phyloP scores from a whole-genome alignment of 495 filamentous ascomycete species.

The Beverwykella pulmonaria region DNA sequence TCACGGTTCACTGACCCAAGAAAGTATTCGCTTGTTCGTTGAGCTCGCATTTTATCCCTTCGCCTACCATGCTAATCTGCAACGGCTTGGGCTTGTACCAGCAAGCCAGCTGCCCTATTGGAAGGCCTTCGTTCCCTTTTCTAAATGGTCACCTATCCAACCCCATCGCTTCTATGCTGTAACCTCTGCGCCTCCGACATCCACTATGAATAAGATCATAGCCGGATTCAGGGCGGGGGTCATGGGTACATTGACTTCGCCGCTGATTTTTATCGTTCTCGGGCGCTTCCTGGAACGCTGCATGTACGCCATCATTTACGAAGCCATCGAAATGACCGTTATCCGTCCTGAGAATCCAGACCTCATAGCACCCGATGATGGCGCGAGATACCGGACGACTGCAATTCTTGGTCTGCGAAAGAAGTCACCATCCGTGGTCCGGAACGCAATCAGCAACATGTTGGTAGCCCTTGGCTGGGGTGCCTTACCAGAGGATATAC shows the following conservation, averaged over 20 bases:
- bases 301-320: constrained; percentile 19
- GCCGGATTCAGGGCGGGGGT: not conserved
- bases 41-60: constrained; percentile 29
- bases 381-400: constrained; percentile 8
- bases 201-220: constrained; percentile 4
- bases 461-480: constrained; percentile 26
- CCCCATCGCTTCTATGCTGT: not conserved
- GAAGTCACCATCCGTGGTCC: constrained; percentile 5
- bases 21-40: constrained; percentile 20
- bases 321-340: constrained; percentile 19
- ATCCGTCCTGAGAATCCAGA: constrained; percentile 26
- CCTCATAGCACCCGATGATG: constrained; percentile 7
- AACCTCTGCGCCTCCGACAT: not conserved
- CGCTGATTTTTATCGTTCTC: constrained; percentile 24
- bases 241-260: constrained; percentile 16
- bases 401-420: constrained; percentile 3
- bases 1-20: not conserved
- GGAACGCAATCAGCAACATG: constrained; percentile 13
- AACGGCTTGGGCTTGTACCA: constrained; percentile 30
- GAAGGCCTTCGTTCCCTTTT: constrained; percentile 32
- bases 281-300: constrained; percentile 18
- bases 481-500: not conserved
- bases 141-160: constrained; percentile 20
- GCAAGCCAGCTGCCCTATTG: constrained; percentile 19
- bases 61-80: constrained; percentile 27